A percentile compares a stretch with the other conserved stretches of the same genome.
phyloP scores from a whole-genome alignment of 306 rosid genomes.

The Gleditsia sinensis region DNA sequence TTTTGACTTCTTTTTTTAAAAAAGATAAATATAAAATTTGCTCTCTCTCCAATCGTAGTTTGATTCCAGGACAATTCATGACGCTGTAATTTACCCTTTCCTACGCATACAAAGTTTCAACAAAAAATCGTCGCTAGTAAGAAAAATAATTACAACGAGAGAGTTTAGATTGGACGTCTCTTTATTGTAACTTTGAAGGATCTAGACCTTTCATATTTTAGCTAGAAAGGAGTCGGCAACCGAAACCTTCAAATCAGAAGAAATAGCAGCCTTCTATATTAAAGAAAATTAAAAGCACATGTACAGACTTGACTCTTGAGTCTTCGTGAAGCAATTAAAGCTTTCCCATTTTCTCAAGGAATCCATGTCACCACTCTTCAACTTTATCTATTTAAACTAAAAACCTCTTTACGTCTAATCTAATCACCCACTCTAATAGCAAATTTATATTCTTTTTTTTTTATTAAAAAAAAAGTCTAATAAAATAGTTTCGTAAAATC shows the following conservation, averaged over 20 bases:
- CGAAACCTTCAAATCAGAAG: background rate
- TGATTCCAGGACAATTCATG: background rate
- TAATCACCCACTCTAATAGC: too few relatives aligned
- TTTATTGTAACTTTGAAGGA: background rate
- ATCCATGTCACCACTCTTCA: background rate
- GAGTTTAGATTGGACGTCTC: too few relatives aligned
- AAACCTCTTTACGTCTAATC: too few relatives aligned
- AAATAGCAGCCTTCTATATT: too few relatives aligned
- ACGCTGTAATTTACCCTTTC: background rate
- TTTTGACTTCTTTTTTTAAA: background rate
- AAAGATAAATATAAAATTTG: background rate
- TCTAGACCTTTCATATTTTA: background rate
- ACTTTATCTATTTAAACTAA: too few relatives aligned
- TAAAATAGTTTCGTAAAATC: too few relatives aligned
- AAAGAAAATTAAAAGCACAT: background rate
- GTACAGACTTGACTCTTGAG: constrained; percentile 33
- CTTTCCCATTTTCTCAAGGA: background rate
- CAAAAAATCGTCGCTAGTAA: too few relatives aligned
- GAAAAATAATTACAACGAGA: too few relatives aligned
- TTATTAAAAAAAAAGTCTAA: too few relatives aligned
- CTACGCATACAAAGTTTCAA: background rate
- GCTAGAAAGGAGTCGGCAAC: background rate
- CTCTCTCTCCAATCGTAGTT: background rate
- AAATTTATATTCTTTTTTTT: too few relatives aligned
- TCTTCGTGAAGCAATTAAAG: constrained; percentile 3